Percentiles rank a stretch among this genome's conserved stretches.
Conservation (phyloP, 106 monocot genomes). For the Apostasia ramifera region DNA sequence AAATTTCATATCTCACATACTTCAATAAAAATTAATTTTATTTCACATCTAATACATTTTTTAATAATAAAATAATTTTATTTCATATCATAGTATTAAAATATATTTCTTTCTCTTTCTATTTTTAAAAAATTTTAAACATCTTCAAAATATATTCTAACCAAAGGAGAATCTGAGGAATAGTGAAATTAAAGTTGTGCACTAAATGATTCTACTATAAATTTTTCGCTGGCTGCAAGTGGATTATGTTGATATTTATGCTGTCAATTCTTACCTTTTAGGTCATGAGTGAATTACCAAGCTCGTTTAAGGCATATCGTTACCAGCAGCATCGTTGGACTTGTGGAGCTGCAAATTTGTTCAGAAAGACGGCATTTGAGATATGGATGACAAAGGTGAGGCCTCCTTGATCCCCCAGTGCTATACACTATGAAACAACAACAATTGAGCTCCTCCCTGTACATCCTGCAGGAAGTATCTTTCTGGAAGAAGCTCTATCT, state of each 20-base stretch:
- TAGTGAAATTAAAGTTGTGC: too few species aligned
- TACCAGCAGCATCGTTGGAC: constrained; percentile 90
- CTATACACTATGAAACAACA: neutral
- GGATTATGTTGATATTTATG: neutral
- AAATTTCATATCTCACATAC: too few species aligned
- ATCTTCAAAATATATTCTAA: too few species aligned
- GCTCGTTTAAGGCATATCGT: constrained; percentile 71
- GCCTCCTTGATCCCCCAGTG: neutral
- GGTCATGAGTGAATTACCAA: constrained; percentile 86
- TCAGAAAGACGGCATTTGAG: constrained; percentile 69
- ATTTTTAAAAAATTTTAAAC: too few species aligned
- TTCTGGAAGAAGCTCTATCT: constrained; percentile 70
- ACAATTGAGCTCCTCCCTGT: neutral
- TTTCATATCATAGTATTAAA: too few species aligned
- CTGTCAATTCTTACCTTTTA: constrained; percentile 1
- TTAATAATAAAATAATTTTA: too few species aligned
- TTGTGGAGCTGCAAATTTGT: constrained; percentile 80
- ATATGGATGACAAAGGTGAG: constrained; percentile 50
- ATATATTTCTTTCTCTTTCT: too few species aligned
- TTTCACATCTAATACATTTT: too few species aligned
- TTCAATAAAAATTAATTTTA: too few species aligned
- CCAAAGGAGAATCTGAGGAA: too few species aligned
- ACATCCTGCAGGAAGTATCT: constrained; percentile 54
- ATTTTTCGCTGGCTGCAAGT: too few species aligned
- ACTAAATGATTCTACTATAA: too few species aligned